phyloP scores from a whole-genome alignment of 371 early-diverging fungal species.

The Enterocytospora artemiae region DNA sequence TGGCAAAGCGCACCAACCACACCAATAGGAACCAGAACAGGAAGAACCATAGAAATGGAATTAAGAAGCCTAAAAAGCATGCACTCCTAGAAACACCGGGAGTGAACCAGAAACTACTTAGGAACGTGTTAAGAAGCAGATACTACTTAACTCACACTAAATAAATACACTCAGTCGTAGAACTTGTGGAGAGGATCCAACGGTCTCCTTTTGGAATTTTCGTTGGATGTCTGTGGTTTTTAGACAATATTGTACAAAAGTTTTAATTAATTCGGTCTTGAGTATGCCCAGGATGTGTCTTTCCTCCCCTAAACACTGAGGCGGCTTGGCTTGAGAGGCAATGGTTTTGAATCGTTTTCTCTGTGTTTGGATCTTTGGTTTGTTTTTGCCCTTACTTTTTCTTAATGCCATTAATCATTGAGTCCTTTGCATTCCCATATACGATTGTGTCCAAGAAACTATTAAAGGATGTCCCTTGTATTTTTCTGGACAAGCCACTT shows the following conservation, averaged over 20 bases:
- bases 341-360: no score
- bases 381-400: neutral
- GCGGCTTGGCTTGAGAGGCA: no score
- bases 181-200: no score
- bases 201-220: no score
- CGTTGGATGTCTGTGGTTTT: no score
- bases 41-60: conserved; percentile 58
- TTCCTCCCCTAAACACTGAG: no score
- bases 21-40: conserved; percentile 95
- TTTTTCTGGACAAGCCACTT: neutral
- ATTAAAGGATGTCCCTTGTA: neutral
- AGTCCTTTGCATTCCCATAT: neutral
- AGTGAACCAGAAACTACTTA: conserved; percentile 8
- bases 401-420: conserved; percentile 8
- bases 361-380: no score
- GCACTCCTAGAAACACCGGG: conserved; percentile 8
- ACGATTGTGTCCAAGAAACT: neutral
- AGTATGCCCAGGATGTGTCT: no score
- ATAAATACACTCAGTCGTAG: no score
- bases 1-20: conserved; percentile 97
- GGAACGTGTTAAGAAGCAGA: conserved; percentile 3
- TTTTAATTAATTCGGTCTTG: no score
- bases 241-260: no score
- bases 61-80: conserved; percentile 49
- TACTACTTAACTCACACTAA: neutral